Evolutionary conservation across 345 rosid genomes (phyloP), one percentile per base, ranked within the genome.

Genomic region (Boechera divaricarpa): DNA sequence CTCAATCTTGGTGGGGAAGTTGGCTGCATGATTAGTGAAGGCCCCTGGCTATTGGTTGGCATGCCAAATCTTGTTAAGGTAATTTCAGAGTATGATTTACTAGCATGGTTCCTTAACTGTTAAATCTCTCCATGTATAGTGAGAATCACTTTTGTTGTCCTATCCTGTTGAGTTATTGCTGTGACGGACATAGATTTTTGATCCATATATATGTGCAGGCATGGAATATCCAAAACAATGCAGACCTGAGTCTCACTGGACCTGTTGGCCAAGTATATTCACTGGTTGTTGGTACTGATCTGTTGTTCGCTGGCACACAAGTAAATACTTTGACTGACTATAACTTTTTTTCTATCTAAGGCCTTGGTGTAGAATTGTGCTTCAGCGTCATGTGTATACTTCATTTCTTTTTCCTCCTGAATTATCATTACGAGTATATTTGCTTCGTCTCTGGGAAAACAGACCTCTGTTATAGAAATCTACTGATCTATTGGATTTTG

Each of bases 31-130:
- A 87, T 96, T 59, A 91, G 84, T 83, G 99, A 96, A 90, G 96
- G 97, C 77, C 97, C 99, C 49, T 93, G 99, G 98, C 78, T 96
- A 41, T 90, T 96, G 81, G 86, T 91, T 79, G 99, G 99, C 66
- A 47, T 92, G 70, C 94, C 91, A 41, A 89, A 93, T 91, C 45
- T 85, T 60, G 87, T 95, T 60, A 96, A 91, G 96, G 99, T 93
- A 83, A 72, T 82, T 47, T 58, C 15, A n/a, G 44, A 77, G 38
- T 53, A 45, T 45, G 11, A 61, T 68, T 69, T 6, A 10, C 15
- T 41, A 61, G 63, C 42, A 35, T 58, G 38, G 62, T 57, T 75
- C 52, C 56, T 48, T 42, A 9, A n/a, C 44, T 69, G 36, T 67
- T 58, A 3, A 54, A 47, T 7, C 39, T 28, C 56, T 41, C 55